phyloP scores from a whole-genome alignment of 495 filamentous ascomycete genomes.

The Apodospora peruviana region DNA sequence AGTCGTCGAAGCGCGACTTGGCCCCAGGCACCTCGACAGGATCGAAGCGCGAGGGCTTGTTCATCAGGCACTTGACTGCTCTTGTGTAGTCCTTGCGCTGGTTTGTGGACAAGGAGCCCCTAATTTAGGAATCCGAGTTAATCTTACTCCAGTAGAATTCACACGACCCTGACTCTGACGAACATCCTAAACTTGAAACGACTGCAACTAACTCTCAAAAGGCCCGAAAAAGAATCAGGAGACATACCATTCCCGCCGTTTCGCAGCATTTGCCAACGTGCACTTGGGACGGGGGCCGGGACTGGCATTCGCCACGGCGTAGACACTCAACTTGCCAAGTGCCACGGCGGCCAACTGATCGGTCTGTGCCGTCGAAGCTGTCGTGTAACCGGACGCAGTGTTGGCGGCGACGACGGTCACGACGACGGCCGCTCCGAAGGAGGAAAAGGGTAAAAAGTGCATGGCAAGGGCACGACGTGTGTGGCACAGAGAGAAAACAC shows the following conservation, averaged over 20 bases:
- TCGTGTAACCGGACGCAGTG: not conserved
- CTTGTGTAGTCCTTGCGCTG: slow-evolving; percentile 54
- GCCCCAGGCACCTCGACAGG: slow-evolving; percentile 22
- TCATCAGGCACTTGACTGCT: slow-evolving; percentile 57
- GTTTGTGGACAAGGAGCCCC: slow-evolving; percentile 34
- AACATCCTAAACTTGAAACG: too few species aligned
- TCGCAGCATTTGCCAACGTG: not conserved
- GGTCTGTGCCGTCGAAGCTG: slow-evolving; percentile 1
- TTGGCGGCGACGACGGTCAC: not conserved
- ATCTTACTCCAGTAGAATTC: too few species aligned
- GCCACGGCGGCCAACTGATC: slow-evolving; percentile 1
- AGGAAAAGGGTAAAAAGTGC: not conserved
- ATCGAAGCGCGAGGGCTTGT: slow-evolving; percentile 42
- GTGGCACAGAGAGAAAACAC: too few species aligned
- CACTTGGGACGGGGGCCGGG: not conserved
- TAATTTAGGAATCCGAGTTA: too few species aligned
- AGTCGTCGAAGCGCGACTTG: slow-evolving; percentile 57
- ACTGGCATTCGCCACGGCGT: not conserved
- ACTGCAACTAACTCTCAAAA: too few species aligned
- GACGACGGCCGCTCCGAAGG: not conserved
- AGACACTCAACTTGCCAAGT: not conserved
- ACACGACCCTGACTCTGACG: too few species aligned
- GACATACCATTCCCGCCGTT: slow-evolving; percentile 4
- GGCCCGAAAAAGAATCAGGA: not conserved
- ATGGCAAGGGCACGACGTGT: too few species aligned